Evolutionary conservation across 2,329 filamentous ascomycete genomes (phyloP), one percentile per base, ranked within the genome.

Genomic region (Exserohilum rostratum): DNA sequence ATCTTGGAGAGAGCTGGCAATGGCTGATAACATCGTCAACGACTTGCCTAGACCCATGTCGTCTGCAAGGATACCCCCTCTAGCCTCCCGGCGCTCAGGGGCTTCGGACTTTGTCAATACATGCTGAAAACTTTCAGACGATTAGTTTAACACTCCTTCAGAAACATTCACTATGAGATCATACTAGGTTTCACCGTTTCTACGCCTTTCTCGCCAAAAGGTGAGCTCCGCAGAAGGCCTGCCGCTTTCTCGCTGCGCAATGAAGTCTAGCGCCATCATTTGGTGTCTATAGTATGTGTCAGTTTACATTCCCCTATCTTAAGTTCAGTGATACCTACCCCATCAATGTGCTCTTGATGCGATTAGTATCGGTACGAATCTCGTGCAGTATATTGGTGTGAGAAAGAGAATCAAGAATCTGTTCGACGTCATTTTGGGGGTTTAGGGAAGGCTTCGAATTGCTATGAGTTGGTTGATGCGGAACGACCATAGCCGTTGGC

Each of bases 41-140:
- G 64, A 51, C 46, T 67, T 68, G 11, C 65, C 65, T 5, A 68
- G 48, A 3, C 64, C 65, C 65, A 68, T 66, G 6, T 68, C 61
- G 44, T 69, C 66, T 6, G 65, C 63, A 20, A 69, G 34, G 12
- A 67, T 68, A 29, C 65, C 65, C 7, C 62, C 62, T 40, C 38
- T 27, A 40, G 22, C 38, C 22, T 39, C 46, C 39, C 46, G 35
- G n/a, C 20, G 50, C 7, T 44, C 9, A 3, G 51, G 38, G 9
- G 49, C 22, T 43, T 63, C 59, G 13, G 48, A 47, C 13, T 47
- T 54, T 6, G 60, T 61, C 6, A 63, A 49, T 5, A 57, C 29
- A 46, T 65, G 60, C 22, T 55, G 62, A 34, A 48, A 64, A 18
- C 58, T 59, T 33, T 13, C 10, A 34, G 11, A 40, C 22, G 22